These are phyloP conservation scores for Porphyra umbilicalis DNA, from an alignment of 31 red algal genomes.

Conservation along the genomic window DNA sequence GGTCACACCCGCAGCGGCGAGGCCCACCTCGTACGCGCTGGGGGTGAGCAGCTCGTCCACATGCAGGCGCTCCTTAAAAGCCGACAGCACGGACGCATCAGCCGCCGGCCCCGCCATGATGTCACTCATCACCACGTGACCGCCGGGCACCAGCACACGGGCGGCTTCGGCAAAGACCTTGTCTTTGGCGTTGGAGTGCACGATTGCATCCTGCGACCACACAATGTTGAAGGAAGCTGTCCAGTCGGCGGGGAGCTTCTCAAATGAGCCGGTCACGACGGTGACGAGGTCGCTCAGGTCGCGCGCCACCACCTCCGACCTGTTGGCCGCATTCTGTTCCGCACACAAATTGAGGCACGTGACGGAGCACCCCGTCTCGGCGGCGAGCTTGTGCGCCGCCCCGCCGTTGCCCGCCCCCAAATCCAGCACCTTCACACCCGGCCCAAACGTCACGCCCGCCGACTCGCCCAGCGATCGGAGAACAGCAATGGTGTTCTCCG, in stretches of 20 bases:
- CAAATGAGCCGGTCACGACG: slow-evolving; percentile 9
- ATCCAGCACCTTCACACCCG: slow-evolving; percentile 2
- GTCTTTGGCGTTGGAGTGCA: slow-evolving; percentile 4
- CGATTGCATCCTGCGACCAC: slow-evolving; percentile 12
- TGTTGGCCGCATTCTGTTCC: slow-evolving; percentile 6
- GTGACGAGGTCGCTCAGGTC: slow-evolving; percentile 1
- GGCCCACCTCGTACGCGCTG: neutral
- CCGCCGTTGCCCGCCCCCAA: slow-evolving; percentile 14
- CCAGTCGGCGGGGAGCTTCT: slow-evolving; percentile 5
- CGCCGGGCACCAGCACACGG: slow-evolving; percentile 4
- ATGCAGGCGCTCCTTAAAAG: neutral
- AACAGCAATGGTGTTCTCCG: neutral
- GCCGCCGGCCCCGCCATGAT: slow-evolving; percentile 4
- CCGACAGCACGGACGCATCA: neutral
- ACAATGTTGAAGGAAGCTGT: neutral
- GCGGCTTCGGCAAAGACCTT: slow-evolving; percentile 4
- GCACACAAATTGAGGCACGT: slow-evolving; percentile 10
- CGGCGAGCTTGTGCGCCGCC: slow-evolving; percentile 1
- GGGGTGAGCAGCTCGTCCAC: neutral
- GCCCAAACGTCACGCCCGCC: neutral
- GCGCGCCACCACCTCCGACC: neutral
- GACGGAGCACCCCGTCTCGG: neutral
- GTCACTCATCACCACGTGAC: slow-evolving; percentile 11
- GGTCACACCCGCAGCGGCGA: neutral
- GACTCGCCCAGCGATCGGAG: neutral